phyloP scores from a whole-genome alignment of 164 flowering plant species.

The Stephania japonica region DNA sequence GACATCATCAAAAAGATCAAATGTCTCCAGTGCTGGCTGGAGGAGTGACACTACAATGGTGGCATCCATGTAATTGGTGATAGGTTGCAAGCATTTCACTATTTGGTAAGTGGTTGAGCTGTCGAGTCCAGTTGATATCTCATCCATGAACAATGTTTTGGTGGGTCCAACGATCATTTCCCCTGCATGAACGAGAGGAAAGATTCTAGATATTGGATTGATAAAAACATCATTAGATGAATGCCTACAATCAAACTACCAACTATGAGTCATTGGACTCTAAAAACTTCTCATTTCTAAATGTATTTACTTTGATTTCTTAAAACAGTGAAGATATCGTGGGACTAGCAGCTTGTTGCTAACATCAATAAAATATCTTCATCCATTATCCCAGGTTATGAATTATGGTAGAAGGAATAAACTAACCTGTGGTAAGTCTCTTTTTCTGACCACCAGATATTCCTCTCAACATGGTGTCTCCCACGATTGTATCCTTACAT shows the following conservation, averaged over 20 bases:
- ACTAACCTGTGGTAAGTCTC: conserved; percentile 73
- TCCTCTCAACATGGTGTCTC: conserved; percentile 73
- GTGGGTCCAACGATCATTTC: conserved; percentile 93
- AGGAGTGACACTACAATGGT: conserved; percentile 66
- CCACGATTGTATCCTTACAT: conserved; percentile 76
- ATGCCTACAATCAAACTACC: too few relatives aligned
- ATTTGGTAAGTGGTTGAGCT: conserved; percentile 88
- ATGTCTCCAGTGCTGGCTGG: conserved; percentile 84
- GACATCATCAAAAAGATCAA: conserved; percentile 77
- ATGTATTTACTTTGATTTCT: too few relatives aligned
- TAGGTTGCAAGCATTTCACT: conserved; percentile 80
- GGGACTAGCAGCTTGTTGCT: too few relatives aligned
- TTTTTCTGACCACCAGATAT: conserved; percentile 84
- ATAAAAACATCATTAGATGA: background rate
- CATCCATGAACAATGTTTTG: conserved; percentile 75
- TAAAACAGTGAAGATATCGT: too few relatives aligned
- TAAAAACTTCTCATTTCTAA: too few relatives aligned
- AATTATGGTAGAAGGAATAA: background rate
- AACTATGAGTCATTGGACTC: too few relatives aligned
- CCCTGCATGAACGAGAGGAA: conserved; percentile 27
- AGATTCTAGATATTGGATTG: background rate
- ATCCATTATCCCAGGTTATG: background rate
- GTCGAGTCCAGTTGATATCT: conserved; percentile 91
- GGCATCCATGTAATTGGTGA: conserved; percentile 58
- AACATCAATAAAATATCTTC: too few relatives aligned